Conservation (phyloP, 2,329 filamentous ascomycete species). For the Aspergillus novofumigatus region DNA sequence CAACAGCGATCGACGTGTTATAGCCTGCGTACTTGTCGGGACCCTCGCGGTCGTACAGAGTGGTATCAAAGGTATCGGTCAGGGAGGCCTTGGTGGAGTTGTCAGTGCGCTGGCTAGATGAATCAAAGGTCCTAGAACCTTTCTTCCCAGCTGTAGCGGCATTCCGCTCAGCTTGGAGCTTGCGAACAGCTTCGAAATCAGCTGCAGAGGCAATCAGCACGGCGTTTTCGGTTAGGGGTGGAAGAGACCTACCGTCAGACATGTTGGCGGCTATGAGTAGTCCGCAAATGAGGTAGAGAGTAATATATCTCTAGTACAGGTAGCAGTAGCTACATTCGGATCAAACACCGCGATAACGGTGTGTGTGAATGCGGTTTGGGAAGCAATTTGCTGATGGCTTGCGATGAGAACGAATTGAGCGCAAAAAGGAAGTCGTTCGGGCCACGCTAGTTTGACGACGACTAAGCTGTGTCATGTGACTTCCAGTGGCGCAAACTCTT, state of each 20-base stretch:
- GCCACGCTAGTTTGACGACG: not conserved
- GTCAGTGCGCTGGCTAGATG: constrained; percentile 75
- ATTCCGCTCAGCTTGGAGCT: constrained; percentile 90
- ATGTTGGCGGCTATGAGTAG: constrained; percentile 29
- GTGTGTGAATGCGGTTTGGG: constrained; percentile 19
- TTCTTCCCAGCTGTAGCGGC: constrained; percentile 72
- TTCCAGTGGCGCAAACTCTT: not conserved
- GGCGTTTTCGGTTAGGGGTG: constrained; percentile 8
- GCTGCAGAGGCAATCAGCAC: constrained; percentile 43
- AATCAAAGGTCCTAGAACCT: constrained; percentile 74
- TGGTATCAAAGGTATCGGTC: constrained; percentile 78
- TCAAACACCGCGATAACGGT: constrained; percentile 28
- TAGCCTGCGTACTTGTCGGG: constrained; percentile 84
- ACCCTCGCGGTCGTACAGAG: constrained; percentile 76
- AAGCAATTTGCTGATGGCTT: constrained; percentile 16
- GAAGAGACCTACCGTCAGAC: constrained; percentile 40
- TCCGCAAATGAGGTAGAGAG: constrained; percentile 22
- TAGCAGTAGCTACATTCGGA: constrained; percentile 34
- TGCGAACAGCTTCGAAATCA: constrained; percentile 82
- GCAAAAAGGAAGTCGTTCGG: constrained; percentile 15
- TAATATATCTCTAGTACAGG: constrained; percentile 23
- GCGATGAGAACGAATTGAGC: constrained; percentile 10
- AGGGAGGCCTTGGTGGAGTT: constrained; percentile 84
- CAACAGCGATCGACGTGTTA: constrained; percentile 78
- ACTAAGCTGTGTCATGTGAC: not conserved